A percentile compares a stretch with the other conserved stretches of the same genome.
Conservation (phyloP, 1,284 basidiomycete species). For the Ceratorhiza oryzae-sativae region DNA sequence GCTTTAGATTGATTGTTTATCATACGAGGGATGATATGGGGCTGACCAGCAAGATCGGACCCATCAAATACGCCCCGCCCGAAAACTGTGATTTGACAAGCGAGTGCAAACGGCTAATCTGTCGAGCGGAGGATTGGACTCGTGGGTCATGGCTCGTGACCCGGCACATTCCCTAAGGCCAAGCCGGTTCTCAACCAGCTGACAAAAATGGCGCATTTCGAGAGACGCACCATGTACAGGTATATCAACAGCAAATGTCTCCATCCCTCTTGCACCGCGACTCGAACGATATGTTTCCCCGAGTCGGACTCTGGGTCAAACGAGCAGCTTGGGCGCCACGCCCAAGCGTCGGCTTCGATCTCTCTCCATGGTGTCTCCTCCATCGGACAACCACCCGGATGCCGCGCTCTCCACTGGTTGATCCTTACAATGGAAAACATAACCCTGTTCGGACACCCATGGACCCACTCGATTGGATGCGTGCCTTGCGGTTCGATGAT, state of each 20-base stretch:
- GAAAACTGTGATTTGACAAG: not conserved
- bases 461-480: not conserved
- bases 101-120: not conserved
- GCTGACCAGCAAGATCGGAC: not conserved
- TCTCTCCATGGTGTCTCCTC: not conserved
- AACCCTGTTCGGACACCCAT: not conserved
- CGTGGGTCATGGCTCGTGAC: constrained; percentile 13
- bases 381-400: not conserved
- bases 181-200: not conserved
- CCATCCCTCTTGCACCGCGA: constrained; percentile 23
- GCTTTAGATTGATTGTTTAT: too few relatives aligned
- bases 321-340: not conserved
- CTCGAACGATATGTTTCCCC: not conserved
- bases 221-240: constrained; percentile 14
- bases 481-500: not conserved
- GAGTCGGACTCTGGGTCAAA: not conserved
- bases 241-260: constrained; percentile 28
- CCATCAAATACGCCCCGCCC: too few relatives aligned
- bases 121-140: constrained; percentile 22
- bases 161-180: constrained; percentile 16
- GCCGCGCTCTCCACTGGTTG: not conserved
- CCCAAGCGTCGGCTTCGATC: not conserved
- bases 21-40: not conserved
- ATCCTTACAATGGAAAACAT: not conserved
- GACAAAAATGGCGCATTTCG: not conserved